Evolutionary conservation across 768 basidiomycete genomes (phyloP).

Genomic region (Leccinum imitatum): DNA sequence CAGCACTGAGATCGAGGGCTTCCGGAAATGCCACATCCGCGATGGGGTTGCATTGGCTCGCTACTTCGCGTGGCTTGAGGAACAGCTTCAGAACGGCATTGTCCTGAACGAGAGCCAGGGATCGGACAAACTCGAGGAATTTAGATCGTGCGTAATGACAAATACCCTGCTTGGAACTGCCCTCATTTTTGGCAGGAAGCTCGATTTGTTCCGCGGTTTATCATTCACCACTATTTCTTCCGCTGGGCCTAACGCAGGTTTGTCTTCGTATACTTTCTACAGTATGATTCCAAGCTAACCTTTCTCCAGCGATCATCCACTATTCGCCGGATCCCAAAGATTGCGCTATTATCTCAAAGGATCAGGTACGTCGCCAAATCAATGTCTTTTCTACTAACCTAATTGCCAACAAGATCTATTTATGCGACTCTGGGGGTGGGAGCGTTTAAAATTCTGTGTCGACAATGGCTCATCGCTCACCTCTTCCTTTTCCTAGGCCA

Average conservation of each 20-base stretch:
- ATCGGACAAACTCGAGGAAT: conserved; percentile 75
- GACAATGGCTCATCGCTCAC: not conserved
- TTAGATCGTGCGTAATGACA: conserved; percentile 62
- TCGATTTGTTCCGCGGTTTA: conserved; percentile 78
- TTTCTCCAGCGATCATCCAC: conserved; percentile 78
- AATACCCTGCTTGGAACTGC: not conserved
- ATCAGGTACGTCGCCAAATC: conserved; percentile 48
- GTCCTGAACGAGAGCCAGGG: conserved; percentile 77
- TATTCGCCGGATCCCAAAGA: conserved; percentile 78
- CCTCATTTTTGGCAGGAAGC: conserved; percentile 48
- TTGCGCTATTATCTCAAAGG: conserved; percentile 71
- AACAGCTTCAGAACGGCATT: conserved; percentile 62
- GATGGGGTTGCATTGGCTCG: conserved; percentile 85
- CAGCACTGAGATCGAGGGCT: conserved; percentile 79
- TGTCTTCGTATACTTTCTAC: conserved; percentile 15
- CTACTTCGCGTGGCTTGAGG: conserved; percentile 96
- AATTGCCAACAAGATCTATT: conserved; percentile 52
- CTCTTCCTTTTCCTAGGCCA: conserved; percentile 48
- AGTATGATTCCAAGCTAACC: not conserved
- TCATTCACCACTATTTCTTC: conserved; percentile 94
- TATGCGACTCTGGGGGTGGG: conserved; percentile 86
- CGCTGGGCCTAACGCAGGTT: conserved; percentile 89
- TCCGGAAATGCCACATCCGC: conserved; percentile 83
- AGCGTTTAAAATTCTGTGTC: not conserved
- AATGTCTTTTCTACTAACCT: conserved; percentile 33